These are phyloP conservation scores for Colletotrichum nymphaeae DNA, from an alignment of 2,329 filamentous ascomycete species.

Conservation along the genomic window DNA sequence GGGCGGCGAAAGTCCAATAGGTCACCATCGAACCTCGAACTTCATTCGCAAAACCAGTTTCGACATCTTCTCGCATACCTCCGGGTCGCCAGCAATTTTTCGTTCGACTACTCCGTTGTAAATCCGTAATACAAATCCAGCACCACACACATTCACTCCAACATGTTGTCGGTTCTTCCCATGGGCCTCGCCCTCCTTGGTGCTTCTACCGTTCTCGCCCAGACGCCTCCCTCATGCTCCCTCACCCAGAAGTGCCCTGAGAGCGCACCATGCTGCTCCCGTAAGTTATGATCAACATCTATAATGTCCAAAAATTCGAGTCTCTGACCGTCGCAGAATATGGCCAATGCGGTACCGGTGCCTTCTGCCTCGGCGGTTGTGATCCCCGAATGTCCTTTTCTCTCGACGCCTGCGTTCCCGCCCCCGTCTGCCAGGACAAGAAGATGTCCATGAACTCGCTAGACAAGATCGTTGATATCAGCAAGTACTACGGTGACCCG, in stretches of 20 bases:
- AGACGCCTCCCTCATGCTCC: slow-evolving; percentile 53
- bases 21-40: not conserved
- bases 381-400: slow-evolving; percentile 87
- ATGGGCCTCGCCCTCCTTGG: slow-evolving; percentile 54
- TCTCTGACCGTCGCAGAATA: slow-evolving; percentile 71
- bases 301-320: no score
- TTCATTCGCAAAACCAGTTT: not conserved
- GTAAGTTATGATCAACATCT: slow-evolving; percentile 61
- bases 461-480: slow-evolving; percentile 76
- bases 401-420: slow-evolving; percentile 86
- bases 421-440: slow-evolving; percentile 81
- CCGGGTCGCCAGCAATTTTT: not conserved
- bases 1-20: slow-evolving; percentile 17
- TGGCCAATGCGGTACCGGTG: slow-evolving; percentile 90
- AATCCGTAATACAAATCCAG: not conserved
- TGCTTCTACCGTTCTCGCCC: slow-evolving; percentile 50
- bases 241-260: slow-evolving; percentile 74
- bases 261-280: slow-evolving; percentile 81
- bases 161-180: slow-evolving; percentile 39
- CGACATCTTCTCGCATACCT: not conserved
- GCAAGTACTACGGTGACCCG: slow-evolving; percentile 88
- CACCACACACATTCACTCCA: slow-evolving; percentile 2
- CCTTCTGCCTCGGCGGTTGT: slow-evolving; percentile 95
- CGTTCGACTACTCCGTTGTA: not conserved
- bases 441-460: slow-evolving; percentile 80